Base-by-base conservation (phyloP, 768 basidiomycete genomes). In the Crepidotus variabilis region DNA sequence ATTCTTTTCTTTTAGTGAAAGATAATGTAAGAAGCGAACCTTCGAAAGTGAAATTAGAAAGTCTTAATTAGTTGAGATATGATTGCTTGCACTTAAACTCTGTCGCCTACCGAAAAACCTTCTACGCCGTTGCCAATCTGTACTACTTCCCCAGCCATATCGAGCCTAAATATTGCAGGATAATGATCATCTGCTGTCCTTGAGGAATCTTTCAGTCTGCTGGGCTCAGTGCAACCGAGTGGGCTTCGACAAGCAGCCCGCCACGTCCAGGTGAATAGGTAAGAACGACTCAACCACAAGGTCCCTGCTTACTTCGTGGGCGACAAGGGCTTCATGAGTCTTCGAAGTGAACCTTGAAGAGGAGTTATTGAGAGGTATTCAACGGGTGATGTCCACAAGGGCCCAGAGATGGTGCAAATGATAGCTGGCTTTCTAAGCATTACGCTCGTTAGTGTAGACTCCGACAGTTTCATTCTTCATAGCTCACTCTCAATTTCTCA, bases 141-240 rank as follows among this genome's bases (percentile, higher is more conserved):
- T 21, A 75, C 76, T 11, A 85, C 75, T 2, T 75, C 72, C 6
- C 83, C 83, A 20, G 82, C 74, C 35, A 72, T 67, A 51, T 83
- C 82, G 16, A 64, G 70, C 1, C 82, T 82, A 0, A 78, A 60
- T 0, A 84, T 69, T 2, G 76, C 75, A 4, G 80, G 82, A 60
- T 68, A 82, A n/a, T 68, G 59, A 21, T 72, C 48, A 76, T 61
- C 54, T 74, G 71, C n/a, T 70, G 55, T 0, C 75, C 78, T 46
- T 68, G 71, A 39, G 76, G 77, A 11, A 80, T 73, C 60, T 80
- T 82, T 66, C 78, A 80, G 60, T 84, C 83, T 13, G 75, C 72
- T 1, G 83, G 83, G 58, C 84, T 83, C 49, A 83, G 65, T 2
- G 78, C 75, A 0, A 78, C 73, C 4, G 82, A 71, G 45, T 72